Evolutionary conservation across 768 basidiomycete genomes (phyloP).

Genomic region (Boletus rubroflammeus): DNA sequence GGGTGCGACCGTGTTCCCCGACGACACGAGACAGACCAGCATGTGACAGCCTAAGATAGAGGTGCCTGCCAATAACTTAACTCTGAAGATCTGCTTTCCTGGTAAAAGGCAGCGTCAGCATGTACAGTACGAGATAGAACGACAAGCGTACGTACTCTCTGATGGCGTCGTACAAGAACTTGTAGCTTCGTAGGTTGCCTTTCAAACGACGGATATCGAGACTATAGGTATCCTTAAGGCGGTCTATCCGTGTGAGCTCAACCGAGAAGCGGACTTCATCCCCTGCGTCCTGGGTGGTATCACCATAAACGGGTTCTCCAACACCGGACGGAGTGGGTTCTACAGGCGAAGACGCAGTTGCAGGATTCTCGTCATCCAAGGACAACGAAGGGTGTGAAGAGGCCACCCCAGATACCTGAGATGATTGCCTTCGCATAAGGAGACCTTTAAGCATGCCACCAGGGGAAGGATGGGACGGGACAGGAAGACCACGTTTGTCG

Average conservation of each 20-base stretch:
- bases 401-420: conserved; percentile 55
- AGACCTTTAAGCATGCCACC: conserved; percentile 82
- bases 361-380: conserved; percentile 41
- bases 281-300: conserved; percentile 73
- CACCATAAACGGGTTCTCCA: conserved; percentile 72
- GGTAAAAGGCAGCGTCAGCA: conserved; percentile 11
- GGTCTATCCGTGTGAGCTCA: conserved; percentile 87
- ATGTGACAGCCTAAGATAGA: conserved; percentile 7
- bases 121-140: conserved; percentile 4
- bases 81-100: conserved; percentile 39
- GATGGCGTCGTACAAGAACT: conserved; percentile 84
- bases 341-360: conserved; percentile 22
- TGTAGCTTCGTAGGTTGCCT: conserved; percentile 90
- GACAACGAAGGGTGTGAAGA: conserved; percentile 45
- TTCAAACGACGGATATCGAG: conserved; percentile 90
- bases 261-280: conserved; percentile 97
- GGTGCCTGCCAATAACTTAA: conserved; percentile 29
- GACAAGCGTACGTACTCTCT: conserved; percentile 61
- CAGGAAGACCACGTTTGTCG: conserved; percentile 83
- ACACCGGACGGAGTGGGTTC: conserved; percentile 37
- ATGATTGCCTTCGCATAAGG: conserved; percentile 87
- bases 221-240: conserved; percentile 86
- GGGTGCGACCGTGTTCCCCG: conserved; percentile 4
- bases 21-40: background rate
- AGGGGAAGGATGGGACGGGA: conserved; percentile 73